Evolutionary conservation across 2,329 filamentous ascomycete genomes (phyloP), one percentile per base, ranked within the genome.

Genomic region (Fusarium secorum): DNA sequence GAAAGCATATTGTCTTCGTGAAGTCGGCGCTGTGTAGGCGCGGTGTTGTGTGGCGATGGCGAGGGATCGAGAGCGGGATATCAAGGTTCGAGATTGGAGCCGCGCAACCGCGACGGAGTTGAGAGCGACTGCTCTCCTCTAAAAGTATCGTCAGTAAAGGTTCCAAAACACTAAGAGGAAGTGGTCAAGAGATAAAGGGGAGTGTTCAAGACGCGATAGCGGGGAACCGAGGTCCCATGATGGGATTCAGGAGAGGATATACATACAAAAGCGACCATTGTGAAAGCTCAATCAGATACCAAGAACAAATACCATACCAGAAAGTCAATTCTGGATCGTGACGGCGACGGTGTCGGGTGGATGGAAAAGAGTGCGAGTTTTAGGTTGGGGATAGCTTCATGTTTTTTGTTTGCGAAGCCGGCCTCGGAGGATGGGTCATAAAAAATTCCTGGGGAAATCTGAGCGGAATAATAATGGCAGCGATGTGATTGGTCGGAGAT

Each of bases 1-100:
- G 76, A 93, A 93, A 20, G 64, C 68, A 5, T 74, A 54, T 24
- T 54, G 65, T 32, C 54, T 46, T 44, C 39, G 69, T 20, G 58
- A 46, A 60, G 26, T 68, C 56, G 59, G 38, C 3, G 66, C 24
- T 11, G 30, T 60, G 41, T 74, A 68, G 28, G 71, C 22, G 39
- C 71, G 65, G 44, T 60, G 54, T 32, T 68, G 65, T 39, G 57
- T 48, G 32, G 59, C 51, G n/a, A 54, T 15, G 17, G 53, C 58
- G 36, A 72, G 53, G n/a, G 52, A 61, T 71, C 64, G 67, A 30
- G 64, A 63, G 30, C 65, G 61, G 26, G 61, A 28, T 26, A 54
- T 49, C 35, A 62, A 24, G 3, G 67, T 52, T 26, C 54, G 67
- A 11, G 58, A 33, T 5, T 69, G 70, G 2, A 71, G 52, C 11